Base-by-base conservation (phyloP, 306 rosid species). In the Gleditsia sinensis region DNA sequence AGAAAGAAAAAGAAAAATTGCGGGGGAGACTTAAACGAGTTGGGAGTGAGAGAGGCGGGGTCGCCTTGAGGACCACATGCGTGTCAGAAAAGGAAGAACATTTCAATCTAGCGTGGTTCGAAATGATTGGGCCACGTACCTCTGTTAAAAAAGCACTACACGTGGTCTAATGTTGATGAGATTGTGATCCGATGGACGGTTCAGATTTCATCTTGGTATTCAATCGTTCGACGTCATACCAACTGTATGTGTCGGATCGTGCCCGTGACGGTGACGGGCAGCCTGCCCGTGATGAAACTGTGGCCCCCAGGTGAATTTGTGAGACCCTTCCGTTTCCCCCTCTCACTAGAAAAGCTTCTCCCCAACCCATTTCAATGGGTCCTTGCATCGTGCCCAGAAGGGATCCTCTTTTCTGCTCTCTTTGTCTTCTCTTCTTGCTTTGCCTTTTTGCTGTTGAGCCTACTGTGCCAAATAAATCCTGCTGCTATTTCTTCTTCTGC, bases 211-310 rank as follows among this genome's bases (percentile, higher is more conserved):
- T 58, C 19, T 57, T 21, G 25, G 59, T 16, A 32, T 78, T 84
- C 83, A 74, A 85, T 71, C 60, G 65, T 69, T 85, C 78, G 80
- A 87, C 92, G 94, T 89, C 94, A 91, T 75, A 81, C 88, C 92
- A 91, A 79, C 95, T 91, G 90, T 79, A 77, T 42, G 49, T 84
- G 87, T 86, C 78, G 84, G 82, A 76, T 83, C 78, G 71, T 89
- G 93, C 97, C 95, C 92, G 85, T 61, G 97, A 85, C 82, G 76
- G 84, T 80, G 90, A 86, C 86, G 94, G 96, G 91, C 86, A 84
- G 82, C 39, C 81, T 88, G 84, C 92, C 95, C 90, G 80, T 76
- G 67, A 68, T 64, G 76, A 60, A 72, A n/a, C 12, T 72, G 90
- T 84, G 93, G 91, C 80, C 92, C 95, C 90, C 83, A 82, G 74